Base-by-base conservation (phyloP, 2,329 filamentous ascomycete genomes). In the Talaromyces sp. region DNA sequence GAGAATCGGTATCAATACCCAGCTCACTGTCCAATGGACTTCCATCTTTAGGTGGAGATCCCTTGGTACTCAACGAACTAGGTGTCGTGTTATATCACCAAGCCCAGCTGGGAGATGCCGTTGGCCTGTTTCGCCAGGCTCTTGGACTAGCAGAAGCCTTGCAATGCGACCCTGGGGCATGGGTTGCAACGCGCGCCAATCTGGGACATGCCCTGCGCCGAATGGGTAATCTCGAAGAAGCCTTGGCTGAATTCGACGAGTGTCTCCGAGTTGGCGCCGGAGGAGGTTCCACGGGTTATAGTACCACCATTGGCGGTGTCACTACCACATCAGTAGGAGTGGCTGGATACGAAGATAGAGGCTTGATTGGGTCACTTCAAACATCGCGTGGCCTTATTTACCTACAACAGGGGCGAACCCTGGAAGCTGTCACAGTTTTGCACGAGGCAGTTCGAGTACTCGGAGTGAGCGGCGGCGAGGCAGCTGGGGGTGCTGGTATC, bases 11-110 rank as follows among this genome's bases (percentile, higher is more conserved):
- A 31, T 65, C 65, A 5, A 68, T 72, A 27, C 64, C 69, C 24
- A 62, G 63, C 1, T 65, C 66, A 19, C 62, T 66, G 13, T 65
- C 70, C 1, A 62, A 64, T 4, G 65, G 67, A 13, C 63, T 66
- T 2, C 65, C 68, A 0, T 64, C 69, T 1, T 60, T 75, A 10
- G 74, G 76, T 0, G 78, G 78, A 5, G 95, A 99, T 68, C 95
- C 95, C 0, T 78, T 98, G 6, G 85, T 99, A 4, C 82, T 99
- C 59, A 99, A 99, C 72, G 95, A 99, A 77, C 88, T 98, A 78
- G 96, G 93, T 4, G 88, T 98, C 4, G 92, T 97, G n/a, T 88
- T 91, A 65, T 99, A 96, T 71, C 92, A 98, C 72, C 91, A 97
- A 72, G 87, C 90, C 66, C 85, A 89, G 56, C 84, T 91, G 7